Conservation (phyloP, 148 eudicot genomes). For the Rhododendron ovatum region DNA sequence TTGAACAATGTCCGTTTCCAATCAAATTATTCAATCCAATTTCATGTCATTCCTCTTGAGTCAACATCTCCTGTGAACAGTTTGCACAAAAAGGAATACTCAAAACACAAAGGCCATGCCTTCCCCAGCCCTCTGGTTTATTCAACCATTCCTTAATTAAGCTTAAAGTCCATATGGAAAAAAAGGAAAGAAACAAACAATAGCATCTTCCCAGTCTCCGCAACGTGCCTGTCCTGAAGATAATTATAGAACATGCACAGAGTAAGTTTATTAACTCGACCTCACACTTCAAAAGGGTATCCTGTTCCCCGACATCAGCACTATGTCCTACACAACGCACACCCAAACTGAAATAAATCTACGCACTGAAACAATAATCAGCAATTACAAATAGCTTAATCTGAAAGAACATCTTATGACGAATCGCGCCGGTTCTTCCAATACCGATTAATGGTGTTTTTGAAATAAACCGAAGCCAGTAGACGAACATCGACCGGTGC, state of each 20-base stretch:
- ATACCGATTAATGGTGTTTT: conserved; percentile 76
- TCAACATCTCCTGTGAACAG: background rate
- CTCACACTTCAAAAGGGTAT: background rate
- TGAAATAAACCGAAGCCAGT: conserved; percentile 89
- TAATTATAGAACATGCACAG: background rate
- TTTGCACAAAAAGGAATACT: background rate
- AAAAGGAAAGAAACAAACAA: background rate
- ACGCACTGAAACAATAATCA: background rate
- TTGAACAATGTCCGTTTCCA: background rate
- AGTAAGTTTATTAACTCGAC: background rate
- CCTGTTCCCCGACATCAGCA: background rate
- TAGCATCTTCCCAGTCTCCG: background rate
- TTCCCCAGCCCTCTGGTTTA: no score
- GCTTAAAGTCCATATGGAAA: background rate
- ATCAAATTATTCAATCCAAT: background rate
- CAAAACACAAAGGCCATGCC: background rate
- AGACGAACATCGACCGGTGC: conserved; percentile 80
- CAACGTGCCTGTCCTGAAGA: background rate
- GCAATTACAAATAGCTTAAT: background rate
- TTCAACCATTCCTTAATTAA: background rate
- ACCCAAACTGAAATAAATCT: no score
- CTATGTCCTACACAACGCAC: background rate
- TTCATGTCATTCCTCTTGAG: background rate
- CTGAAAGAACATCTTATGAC: conserved; percentile 38
- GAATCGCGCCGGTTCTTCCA: conserved; percentile 87